A percentile compares a stretch with the other conserved stretches of the same genome.
phyloP scores from a whole-genome alignment of 2,329 filamentous ascomycete genomes.

The Epichloe festucae region DNA sequence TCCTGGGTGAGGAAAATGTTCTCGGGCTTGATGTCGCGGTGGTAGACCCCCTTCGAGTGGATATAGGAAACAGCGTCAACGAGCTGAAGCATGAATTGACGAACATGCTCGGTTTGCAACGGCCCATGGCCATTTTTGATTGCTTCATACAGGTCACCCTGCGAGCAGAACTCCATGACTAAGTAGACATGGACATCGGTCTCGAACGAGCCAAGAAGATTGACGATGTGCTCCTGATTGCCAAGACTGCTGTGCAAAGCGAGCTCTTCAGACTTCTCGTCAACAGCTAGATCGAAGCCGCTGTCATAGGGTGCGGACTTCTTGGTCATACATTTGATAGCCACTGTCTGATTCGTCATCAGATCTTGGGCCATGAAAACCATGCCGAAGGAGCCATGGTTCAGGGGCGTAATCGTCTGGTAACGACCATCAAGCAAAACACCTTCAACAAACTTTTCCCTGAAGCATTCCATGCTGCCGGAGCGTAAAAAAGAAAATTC shows the following conservation, averaged over 20 bases:
- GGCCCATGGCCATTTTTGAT: slow-evolving; percentile 83
- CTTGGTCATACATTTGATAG: slow-evolving; percentile 95
- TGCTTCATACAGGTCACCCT: slow-evolving; percentile 93
- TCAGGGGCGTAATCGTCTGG: slow-evolving; percentile 82
- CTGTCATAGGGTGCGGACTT: slow-evolving; percentile 47
- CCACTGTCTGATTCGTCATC: slow-evolving; percentile 64
- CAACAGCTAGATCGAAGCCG: slow-evolving; percentile 54
- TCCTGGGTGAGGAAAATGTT: slow-evolving; percentile 90
- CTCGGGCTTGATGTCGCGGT: slow-evolving; percentile 98
- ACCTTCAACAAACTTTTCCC: slow-evolving; percentile 66
- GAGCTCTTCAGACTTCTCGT: slow-evolving; percentile 73
- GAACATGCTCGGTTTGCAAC: slow-evolving; percentile 88
- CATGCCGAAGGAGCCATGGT: slow-evolving; percentile 98
- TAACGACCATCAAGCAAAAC: slow-evolving; percentile 81
- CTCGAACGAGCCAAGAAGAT: slow-evolving; percentile 81
- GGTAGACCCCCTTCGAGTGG: slow-evolving; percentile 82
- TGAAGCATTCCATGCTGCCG: slow-evolving; percentile 64
- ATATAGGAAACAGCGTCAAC: slow-evolving; percentile 82
- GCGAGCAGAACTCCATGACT: slow-evolving; percentile 88
- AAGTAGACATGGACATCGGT: slow-evolving; percentile 82
- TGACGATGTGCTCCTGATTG: slow-evolving; percentile 83
- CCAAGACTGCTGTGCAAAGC: slow-evolving; percentile 69
- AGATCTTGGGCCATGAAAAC: slow-evolving; percentile 86
- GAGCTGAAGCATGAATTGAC: slow-evolving; percentile 92
- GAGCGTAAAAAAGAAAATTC: slow-evolving; percentile 5